A percentile compares a stretch with the other conserved stretches of the same genome.
Conservation (phyloP, 1,284 basidiomycete species). For the Amylostereum areolatum region DNA sequence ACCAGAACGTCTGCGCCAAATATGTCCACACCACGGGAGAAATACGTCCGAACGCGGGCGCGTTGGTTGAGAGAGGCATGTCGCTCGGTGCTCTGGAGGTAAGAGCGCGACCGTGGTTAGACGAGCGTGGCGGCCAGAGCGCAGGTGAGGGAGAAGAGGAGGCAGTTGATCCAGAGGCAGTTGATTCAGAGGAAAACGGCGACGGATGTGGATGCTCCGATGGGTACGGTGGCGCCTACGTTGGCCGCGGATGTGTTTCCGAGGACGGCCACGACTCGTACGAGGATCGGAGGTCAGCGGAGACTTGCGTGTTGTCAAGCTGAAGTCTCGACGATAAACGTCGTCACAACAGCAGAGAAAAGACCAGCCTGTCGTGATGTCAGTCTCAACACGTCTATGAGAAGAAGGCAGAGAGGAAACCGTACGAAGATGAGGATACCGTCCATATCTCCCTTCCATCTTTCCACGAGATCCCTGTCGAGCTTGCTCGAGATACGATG, state of each 20-base stretch:
- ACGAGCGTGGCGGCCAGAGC: too few relatives aligned
- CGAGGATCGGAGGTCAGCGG: too few relatives aligned
- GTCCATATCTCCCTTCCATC: slow-evolving; percentile 4
- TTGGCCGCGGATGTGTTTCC: too few relatives aligned
- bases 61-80: background rate
- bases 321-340: background rate
- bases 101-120: too few relatives aligned
- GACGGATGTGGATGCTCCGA: background rate
- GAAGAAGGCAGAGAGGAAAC: background rate
- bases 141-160: too few relatives aligned
- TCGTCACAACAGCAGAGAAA: slow-evolving; percentile 3
- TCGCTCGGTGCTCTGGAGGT: background rate
- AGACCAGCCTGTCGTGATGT: background rate
- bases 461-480: background rate
- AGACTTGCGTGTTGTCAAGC: too few relatives aligned
- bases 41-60: slow-evolving; percentile 1
- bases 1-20: too few relatives aligned
- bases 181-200: background rate
- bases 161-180: too few relatives aligned
- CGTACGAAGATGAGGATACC: slow-evolving; percentile 7
- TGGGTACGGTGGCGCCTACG: background rate
- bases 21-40: background rate
- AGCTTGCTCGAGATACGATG: too few relatives aligned
- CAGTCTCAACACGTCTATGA: too few relatives aligned
- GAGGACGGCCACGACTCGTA: too few relatives aligned